Evolutionary conservation across 2,329 filamentous ascomycete genomes (phyloP), one percentile per base, ranked within the genome.

Genomic region (Macrophomina pseudophaseolina): DNA sequence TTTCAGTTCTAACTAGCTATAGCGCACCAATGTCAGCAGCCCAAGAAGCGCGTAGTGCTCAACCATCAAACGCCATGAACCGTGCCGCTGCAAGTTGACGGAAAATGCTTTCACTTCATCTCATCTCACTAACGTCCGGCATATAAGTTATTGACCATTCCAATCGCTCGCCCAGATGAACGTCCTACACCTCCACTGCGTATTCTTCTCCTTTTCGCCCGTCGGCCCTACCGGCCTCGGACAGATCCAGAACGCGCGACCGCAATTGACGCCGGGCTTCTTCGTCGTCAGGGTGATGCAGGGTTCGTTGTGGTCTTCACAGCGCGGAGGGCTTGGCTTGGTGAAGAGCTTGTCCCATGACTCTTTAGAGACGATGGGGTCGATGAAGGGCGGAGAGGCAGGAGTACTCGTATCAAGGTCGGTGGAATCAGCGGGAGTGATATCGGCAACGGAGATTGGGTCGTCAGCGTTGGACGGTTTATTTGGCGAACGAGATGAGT

Each of bases 271-370:
- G 1, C 95, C 95, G 0, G 92, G 85, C 75, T 98, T 98, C 81
- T 94, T 97, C 0, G 94, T 97, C 18, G 89, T 86, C 62, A 94
- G 81, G 70, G 85, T 92, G 70, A 93, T 91, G 78, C 95, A 98
- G 2, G 92, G 91, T 72, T 98, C 94, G 64, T 88, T 84, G 74
- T 99, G 95, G 56, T 81, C 80, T 72, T 97, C 93, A 75, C 95
- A 99, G 66, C 86, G 86, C 1, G 95, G 95, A 1, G 87, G 84
- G 1, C 87, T 81, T 66, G 91, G 89, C 76, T 90, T 93, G 16
- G 89, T 87, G 69, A 98, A 89, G 14, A 98, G 83, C 75, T 90
- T 93, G 4, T 88, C 89, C 95, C 95, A 98, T 28, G 90, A 90
- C 74, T 95, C 90, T 75, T 92, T 94, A 53, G 86, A 86, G 68